A percentile compares a stretch with the other conserved stretches of the same genome.
Conservation (phyloP, 495 filamentous ascomycete genomes). For the Cladorrhinum samala region DNA sequence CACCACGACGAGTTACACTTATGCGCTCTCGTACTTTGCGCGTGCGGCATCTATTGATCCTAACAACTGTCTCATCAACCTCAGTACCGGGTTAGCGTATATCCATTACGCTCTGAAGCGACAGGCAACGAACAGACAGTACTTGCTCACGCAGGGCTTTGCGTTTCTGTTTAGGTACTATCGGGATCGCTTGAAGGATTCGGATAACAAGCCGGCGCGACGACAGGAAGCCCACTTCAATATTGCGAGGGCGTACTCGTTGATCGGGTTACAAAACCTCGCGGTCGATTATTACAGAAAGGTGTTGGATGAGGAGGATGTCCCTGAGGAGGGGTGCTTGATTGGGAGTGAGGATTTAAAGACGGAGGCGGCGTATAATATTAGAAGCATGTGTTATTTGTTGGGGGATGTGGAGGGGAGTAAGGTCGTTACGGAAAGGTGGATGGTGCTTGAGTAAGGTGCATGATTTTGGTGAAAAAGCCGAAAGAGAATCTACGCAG, state of each 20-base stretch:
- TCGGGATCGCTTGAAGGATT: constrained; percentile 38
- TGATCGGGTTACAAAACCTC: constrained; percentile 70
- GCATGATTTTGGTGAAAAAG: no score
- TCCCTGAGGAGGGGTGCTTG: constrained; percentile 1
- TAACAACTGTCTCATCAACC: constrained; percentile 66
- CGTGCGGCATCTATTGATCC: constrained; percentile 77
- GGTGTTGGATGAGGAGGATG: constrained; percentile 24
- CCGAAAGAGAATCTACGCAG: no score
- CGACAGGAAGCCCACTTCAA: constrained; percentile 88
- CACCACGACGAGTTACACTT: constrained; percentile 67
- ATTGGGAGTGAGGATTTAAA: constrained; percentile 54
- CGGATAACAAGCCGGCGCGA: constrained; percentile 37
- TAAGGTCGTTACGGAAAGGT: constrained; percentile 21
- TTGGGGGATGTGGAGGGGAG: constrained; percentile 29
- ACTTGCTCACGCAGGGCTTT: constrained; percentile 74
- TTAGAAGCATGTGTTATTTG: constrained; percentile 47
- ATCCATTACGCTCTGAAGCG: constrained; percentile 82
- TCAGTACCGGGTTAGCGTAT: constrained; percentile 68
- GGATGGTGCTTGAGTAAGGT: constrained; percentile 25
- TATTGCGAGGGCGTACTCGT: constrained; percentile 71
- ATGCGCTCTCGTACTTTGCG: constrained; percentile 83
- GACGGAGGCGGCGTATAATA: constrained; percentile 67
- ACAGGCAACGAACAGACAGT: constrained; percentile 83
- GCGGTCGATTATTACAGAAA: constrained; percentile 68
- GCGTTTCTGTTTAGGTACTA: constrained; percentile 77